phyloP scores from a whole-genome alignment of 768 basidiomycete species.

The Mycena belliarum region DNA sequence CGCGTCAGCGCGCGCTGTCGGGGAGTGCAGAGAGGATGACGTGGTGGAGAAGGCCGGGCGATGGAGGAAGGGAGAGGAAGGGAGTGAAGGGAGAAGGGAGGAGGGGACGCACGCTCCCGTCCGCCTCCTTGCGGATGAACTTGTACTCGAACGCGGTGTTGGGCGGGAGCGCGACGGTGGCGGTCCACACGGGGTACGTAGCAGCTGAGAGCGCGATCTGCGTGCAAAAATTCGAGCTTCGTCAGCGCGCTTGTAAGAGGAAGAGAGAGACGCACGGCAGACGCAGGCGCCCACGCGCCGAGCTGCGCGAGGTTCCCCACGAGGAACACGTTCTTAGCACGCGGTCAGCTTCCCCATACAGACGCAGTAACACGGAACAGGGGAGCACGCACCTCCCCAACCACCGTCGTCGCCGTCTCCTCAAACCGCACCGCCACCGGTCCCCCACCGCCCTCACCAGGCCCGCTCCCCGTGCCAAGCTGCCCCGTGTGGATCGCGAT shows the following conservation, averaged over 20 bases:
- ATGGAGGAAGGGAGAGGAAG: background rate
- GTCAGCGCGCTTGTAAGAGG: background rate
- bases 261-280: conserved; percentile 38
- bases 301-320: conserved; percentile 58
- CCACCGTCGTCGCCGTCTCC: conserved; percentile 56
- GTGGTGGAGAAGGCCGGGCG: too few species aligned
- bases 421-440: conserved; percentile 48
- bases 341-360: background rate
- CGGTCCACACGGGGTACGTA: conserved; percentile 55
- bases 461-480: conserved; percentile 30
- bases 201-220: conserved; percentile 55
- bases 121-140: conserved; percentile 56
- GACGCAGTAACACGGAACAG: background rate
- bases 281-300: conserved; percentile 49
- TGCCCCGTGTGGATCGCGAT: conserved; percentile 57
- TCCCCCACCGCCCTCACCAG: too few species aligned
- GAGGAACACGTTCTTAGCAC: conserved; percentile 56
- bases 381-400: conserved; percentile 48
- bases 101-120: conserved; percentile 44
- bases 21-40: too few species aligned
- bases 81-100: background rate
- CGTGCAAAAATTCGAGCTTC: background rate
- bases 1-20: background rate
- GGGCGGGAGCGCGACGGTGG: conserved; percentile 50
- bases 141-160: conserved; percentile 58